A percentile compares a stretch with the other conserved stretches of the same genome.
Evolutionary conservation across 1,284 basidiomycete genomes (phyloP).

Genomic region (Heterobasidion occidentale): DNA sequence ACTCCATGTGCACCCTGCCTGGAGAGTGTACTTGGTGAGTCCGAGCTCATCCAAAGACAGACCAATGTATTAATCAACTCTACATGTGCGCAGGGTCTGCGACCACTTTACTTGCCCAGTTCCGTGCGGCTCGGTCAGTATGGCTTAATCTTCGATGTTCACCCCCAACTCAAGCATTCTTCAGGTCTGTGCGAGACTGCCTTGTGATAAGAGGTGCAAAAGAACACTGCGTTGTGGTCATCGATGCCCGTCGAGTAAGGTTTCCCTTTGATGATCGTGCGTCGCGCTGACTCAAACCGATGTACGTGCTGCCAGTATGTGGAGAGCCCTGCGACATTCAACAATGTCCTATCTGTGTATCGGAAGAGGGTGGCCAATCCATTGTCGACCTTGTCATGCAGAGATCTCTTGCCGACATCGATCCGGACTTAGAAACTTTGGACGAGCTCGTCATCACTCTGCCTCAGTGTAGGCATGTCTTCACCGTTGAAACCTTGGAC

Average conservation of each 20-base stretch:
- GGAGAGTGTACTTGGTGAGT: slow-evolving; percentile 48
- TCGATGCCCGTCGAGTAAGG: slow-evolving; percentile 56
- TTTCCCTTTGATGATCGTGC: background rate
- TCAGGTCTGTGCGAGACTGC: slow-evolving; percentile 60
- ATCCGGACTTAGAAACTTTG: slow-evolving; percentile 29
- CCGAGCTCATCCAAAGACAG: background rate
- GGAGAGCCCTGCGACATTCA: slow-evolving; percentile 59
- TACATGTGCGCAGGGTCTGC: slow-evolving; percentile 23
- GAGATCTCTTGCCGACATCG: slow-evolving; percentile 41
- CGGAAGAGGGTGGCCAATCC: slow-evolving; percentile 26
- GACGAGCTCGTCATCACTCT: slow-evolving; percentile 56
- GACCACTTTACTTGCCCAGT: slow-evolving; percentile 48
- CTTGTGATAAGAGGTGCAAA: slow-evolving; percentile 53
- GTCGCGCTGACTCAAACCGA: slow-evolving; percentile 7
- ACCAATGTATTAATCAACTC: background rate
- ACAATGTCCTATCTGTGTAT: slow-evolving; percentile 44
- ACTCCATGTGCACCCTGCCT: slow-evolving; percentile 57
- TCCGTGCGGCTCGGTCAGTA: slow-evolving; percentile 56
- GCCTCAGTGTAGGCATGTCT: slow-evolving; percentile 49
- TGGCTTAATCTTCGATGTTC: background rate
- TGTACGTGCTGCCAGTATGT: slow-evolving; percentile 37
- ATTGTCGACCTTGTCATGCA: slow-evolving; percentile 59
- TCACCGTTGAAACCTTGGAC: slow-evolving; percentile 69
- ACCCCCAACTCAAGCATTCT: background rate
- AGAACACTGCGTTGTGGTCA: slow-evolving; percentile 49